Conservation (phyloP, 2,329 filamentous ascomycete species). For the Atkinsonella texensis region DNA sequence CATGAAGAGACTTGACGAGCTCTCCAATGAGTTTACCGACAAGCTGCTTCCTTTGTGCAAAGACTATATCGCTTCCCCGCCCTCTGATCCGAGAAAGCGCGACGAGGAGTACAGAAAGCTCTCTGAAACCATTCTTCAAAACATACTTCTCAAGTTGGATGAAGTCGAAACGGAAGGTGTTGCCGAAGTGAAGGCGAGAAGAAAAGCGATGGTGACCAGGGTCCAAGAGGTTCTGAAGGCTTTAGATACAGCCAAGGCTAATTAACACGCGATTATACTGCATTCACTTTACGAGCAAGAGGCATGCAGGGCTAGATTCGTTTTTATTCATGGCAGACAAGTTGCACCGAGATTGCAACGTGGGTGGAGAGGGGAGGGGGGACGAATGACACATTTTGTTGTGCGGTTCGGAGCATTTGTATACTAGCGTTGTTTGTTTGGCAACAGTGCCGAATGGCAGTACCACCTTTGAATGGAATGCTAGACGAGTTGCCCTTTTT, state of each 20-base stretch:
- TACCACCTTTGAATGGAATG: neutral
- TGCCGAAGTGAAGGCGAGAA: constrained; percentile 46
- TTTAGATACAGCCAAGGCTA: constrained; percentile 40
- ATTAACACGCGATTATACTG: neutral
- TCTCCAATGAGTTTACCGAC: constrained; percentile 50
- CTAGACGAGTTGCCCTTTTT: neutral
- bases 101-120: constrained; percentile 65
- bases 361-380: neutral
- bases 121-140: constrained; percentile 63
- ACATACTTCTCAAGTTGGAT: constrained; percentile 66
- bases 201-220: constrained; percentile 63
- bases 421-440: neutral
- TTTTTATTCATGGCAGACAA: neutral
- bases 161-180: constrained; percentile 63
- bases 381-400: neutral
- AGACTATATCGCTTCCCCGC: constrained; percentile 50
- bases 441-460: neutral
- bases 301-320: neutral
- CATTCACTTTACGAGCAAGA: neutral
- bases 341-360: neutral
- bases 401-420: neutral
- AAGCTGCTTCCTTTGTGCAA: constrained; percentile 54
- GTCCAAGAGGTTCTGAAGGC: constrained; percentile 55
- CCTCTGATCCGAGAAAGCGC: constrained; percentile 52
- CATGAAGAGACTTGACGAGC: constrained; percentile 50